Conservation (phyloP, 192 early-diverging fungal genomes). For the Dimargaris cristalligena region DNA sequence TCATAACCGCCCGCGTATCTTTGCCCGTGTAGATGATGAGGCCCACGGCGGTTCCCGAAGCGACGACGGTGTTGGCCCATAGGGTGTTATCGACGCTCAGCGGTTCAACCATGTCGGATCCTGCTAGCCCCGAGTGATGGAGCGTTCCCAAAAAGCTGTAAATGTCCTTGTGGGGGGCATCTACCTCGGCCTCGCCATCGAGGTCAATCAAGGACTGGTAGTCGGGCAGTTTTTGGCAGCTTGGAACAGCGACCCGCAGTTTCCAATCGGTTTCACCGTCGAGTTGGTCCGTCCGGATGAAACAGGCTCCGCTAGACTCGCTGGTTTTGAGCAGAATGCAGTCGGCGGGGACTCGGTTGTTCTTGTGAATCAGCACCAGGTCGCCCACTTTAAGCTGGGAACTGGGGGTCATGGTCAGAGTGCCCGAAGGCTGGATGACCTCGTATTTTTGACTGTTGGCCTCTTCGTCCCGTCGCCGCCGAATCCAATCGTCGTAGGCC, state of each 20-base stretch:
- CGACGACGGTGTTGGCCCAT: constrained; percentile 90
- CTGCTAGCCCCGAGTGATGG: constrained; percentile 10
- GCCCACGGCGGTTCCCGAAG: constrained; percentile 73
- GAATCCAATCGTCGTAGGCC: constrained; percentile 71
- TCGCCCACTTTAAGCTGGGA: constrained; percentile 83
- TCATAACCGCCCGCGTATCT: constrained; percentile 92
- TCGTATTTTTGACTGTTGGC: constrained; percentile 77
- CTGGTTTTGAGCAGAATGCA: constrained; percentile 72
- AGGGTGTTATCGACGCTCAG: constrained; percentile 79
- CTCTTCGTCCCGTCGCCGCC: constrained; percentile 65
- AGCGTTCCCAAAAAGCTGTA: constrained; percentile 77
- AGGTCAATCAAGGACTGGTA: constrained; percentile 41
- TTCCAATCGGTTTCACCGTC: constrained; percentile 99
- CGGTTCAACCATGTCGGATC: constrained; percentile 30
- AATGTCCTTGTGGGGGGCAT: constrained; percentile 85
- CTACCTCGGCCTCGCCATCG: constrained; percentile 67
- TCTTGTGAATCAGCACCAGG: constrained; percentile 63
- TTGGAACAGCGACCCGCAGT: constrained; percentile 68
- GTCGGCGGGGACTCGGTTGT: constrained; percentile 85
- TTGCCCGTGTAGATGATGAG: constrained; percentile 81
- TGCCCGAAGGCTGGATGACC: constrained; percentile 38
- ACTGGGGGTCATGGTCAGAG: constrained; percentile 42
- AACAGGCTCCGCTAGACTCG: constrained; percentile 69
- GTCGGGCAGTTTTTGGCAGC: constrained; percentile 50
- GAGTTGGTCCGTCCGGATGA: constrained; percentile 92